These are phyloP conservation scores for Cryomyces minteri DNA, from an alignment of 495 filamentous ascomycete species.

Conservation along the genomic window DNA sequence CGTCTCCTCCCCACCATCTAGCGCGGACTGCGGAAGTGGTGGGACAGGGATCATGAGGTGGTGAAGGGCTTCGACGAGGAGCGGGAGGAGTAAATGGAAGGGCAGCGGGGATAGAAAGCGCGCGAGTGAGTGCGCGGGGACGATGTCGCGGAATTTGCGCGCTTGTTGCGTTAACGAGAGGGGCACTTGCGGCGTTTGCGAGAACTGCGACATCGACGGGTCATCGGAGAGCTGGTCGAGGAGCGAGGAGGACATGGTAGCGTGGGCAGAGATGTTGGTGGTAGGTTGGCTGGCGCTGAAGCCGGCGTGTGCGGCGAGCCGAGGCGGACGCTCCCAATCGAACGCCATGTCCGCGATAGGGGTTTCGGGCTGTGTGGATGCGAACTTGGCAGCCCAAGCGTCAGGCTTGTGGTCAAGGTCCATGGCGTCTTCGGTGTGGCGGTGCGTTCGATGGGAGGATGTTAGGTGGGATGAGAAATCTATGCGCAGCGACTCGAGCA, in stretches of 20 bases:
- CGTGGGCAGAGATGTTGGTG: constrained; percentile 7
- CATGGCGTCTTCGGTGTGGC: constrained; percentile 31
- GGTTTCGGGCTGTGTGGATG: constrained; percentile 69
- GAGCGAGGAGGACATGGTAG: constrained; percentile 14
- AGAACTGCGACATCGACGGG: constrained; percentile 85
- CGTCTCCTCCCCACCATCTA: constrained; percentile 9
- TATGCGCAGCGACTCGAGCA: constrained; percentile 86
- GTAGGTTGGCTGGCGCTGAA: constrained; percentile 30
- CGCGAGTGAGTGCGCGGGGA: constrained; percentile 63
- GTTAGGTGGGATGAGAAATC: constrained; percentile 45
- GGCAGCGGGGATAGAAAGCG: constrained; percentile 81
- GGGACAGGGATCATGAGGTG: constrained; percentile 60
- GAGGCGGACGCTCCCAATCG: constrained; percentile 47
- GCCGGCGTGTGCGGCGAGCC: constrained; percentile 15
- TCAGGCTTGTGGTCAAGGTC: constrained; percentile 22
- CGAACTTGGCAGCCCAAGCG: constrained; percentile 15
- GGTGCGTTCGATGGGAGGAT: constrained; percentile 20
- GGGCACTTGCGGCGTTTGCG: constrained; percentile 59
- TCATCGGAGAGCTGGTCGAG: constrained; percentile 62
- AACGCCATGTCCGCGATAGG: constrained; percentile 47
- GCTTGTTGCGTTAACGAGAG: constrained; percentile 73
- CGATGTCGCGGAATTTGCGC: constrained; percentile 71
- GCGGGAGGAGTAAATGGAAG: constrained; percentile 55
- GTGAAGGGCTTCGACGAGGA: constrained; percentile 66
- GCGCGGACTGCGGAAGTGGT: constrained; percentile 19